Evolutionary conservation across 805 yeast genomes (phyloP).

Genomic region (Candida boleticola): DNA sequence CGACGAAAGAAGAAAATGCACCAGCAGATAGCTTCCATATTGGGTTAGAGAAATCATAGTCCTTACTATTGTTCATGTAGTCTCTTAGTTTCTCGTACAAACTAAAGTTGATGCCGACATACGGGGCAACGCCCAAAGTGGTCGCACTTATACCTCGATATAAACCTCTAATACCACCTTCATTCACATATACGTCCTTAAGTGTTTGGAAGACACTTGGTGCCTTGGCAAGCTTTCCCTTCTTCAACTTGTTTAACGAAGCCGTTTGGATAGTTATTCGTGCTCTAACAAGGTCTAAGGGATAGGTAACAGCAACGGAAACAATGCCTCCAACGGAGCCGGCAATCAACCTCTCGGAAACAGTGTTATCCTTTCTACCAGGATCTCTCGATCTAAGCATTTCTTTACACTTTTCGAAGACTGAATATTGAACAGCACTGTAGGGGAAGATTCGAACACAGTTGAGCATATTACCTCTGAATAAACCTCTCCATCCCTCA

Average conservation of each 20-base stretch:
- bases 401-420: conserved; percentile 64
- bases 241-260: conserved; percentile 45
- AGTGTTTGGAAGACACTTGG: conserved; percentile 71
- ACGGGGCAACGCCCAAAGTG: conserved; percentile 91
- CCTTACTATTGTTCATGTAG: conserved; percentile 34
- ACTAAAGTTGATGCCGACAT: conserved; percentile 89
- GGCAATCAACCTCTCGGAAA: conserved; percentile 60
- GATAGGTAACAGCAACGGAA: conserved; percentile 83
- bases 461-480: conserved; percentile 88
- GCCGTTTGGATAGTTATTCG: conserved; percentile 90
- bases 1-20: conserved; percentile 83
- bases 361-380: conserved; percentile 34
- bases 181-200: conserved; percentile 58
- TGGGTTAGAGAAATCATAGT: conserved; percentile 38
- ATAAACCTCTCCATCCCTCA: conserved; percentile 89
- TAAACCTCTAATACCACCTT: conserved; percentile 78
- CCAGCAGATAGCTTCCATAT: conserved; percentile 69
- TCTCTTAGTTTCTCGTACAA: conserved; percentile 82
- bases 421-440: conserved; percentile 90
- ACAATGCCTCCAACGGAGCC: conserved; percentile 82
- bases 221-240: conserved; percentile 49
- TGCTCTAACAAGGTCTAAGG: conserved; percentile 88
- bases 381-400: conserved; percentile 19
- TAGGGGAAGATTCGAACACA: conserved; percentile 91
- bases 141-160: conserved; percentile 92